These are phyloP conservation scores for Tolypocladium tundrense DNA, from an alignment of 2,329 filamentous ascomycete species.

Conservation along the genomic window DNA sequence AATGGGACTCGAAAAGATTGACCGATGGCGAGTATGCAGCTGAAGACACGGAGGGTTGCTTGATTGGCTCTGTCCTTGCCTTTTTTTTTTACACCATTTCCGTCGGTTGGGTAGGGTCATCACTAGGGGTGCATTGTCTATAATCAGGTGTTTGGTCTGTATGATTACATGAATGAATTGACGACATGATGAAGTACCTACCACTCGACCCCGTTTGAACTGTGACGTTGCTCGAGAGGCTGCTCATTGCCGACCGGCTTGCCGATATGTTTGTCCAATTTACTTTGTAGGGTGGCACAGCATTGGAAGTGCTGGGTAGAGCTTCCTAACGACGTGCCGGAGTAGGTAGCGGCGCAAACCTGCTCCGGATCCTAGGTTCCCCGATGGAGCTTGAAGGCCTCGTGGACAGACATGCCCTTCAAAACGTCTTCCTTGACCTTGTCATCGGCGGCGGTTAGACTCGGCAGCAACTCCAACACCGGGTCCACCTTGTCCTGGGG, in stretches of 20 bases:
- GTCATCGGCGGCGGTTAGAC: slow-evolving; percentile 40
- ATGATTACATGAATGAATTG: slow-evolving; percentile 30
- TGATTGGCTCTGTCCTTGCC: neutral
- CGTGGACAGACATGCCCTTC: slow-evolving; percentile 49
- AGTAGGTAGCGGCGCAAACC: neutral
- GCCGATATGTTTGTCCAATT: neutral
- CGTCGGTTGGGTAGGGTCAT: slow-evolving; percentile 3
- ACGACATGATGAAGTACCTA: slow-evolving; percentile 17
- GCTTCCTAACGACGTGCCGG: neutral
- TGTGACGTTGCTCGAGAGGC: neutral
- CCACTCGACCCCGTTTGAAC: neutral
- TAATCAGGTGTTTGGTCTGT: slow-evolving; percentile 11
- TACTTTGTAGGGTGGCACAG: neutral
- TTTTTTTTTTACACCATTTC: slow-evolving; percentile 2
- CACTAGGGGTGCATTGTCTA: slow-evolving; percentile 13
- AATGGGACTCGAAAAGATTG: neutral
- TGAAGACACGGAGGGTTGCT: neutral
- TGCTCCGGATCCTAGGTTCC: slow-evolving; percentile 10
- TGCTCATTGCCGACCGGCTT: neutral
- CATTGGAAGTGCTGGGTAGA: neutral
- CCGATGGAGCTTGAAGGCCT: slow-evolving; percentile 54
- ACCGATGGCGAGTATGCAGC: neutral
- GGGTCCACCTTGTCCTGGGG: slow-evolving; percentile 48
- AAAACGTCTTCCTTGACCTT: slow-evolving; percentile 56
- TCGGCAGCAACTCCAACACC: slow-evolving; percentile 50